These are phyloP conservation scores for Puccinia novopanici DNA, from an alignment of 1,284 basidiomycete species.

Conservation along the genomic window DNA sequence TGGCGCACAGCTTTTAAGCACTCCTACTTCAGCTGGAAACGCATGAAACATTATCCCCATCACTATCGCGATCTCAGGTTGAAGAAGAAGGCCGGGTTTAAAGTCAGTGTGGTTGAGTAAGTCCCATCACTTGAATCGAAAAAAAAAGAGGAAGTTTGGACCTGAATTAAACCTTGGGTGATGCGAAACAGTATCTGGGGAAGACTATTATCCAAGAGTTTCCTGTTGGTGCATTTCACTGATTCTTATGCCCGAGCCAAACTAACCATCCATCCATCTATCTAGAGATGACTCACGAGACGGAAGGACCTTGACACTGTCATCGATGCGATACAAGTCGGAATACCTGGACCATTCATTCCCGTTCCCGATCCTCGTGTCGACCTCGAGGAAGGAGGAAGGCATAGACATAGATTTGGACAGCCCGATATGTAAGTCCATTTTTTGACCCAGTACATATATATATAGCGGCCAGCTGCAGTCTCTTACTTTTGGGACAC, in stretches of 20 bases:
- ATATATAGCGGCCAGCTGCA: too few species aligned
- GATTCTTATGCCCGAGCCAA: neutral
- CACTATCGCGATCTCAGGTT: slow-evolving; percentile 23
- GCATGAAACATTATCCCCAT: slow-evolving; percentile 15
- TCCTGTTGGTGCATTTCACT: slow-evolving; percentile 28
- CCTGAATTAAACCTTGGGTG: neutral
- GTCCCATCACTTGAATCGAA: neutral
- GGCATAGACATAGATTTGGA: neutral
- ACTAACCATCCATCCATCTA: neutral
- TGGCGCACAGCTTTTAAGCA: slow-evolving; percentile 22
- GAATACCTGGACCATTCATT: slow-evolving; percentile 31
- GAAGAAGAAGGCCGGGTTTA: slow-evolving; percentile 41
- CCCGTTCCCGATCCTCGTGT: slow-evolving; percentile 37
- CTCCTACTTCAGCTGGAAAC: slow-evolving; percentile 31
- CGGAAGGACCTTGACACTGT: slow-evolving; percentile 21
- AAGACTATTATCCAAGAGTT: slow-evolving; percentile 12
- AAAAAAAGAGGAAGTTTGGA: too few species aligned
- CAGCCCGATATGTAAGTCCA: slow-evolving; percentile 40
- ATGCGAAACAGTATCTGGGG: slow-evolving; percentile 23
- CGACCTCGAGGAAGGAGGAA: slow-evolving; percentile 33
- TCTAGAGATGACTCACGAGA: slow-evolving; percentile 12
- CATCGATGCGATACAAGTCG: slow-evolving; percentile 38
- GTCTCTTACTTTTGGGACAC: too few species aligned
- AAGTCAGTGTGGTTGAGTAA: slow-evolving; percentile 34
- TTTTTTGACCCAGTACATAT: too few species aligned